phyloP scores from a whole-genome alignment of 1,284 basidiomycete genomes.

The Puccinia triticina region DNA sequence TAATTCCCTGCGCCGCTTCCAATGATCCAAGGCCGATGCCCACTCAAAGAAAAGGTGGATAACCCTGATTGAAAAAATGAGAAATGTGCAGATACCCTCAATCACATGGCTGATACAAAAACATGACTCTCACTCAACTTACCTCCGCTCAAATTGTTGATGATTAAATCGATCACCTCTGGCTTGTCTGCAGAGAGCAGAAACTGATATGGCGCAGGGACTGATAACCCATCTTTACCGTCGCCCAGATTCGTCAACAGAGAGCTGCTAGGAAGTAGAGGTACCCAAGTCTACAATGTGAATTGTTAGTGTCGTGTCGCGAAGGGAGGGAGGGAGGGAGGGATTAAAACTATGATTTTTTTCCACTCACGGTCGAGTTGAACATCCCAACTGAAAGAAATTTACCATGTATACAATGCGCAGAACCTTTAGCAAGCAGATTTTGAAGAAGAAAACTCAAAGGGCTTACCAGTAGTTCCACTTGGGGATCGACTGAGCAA shows the following conservation, averaged over 20 bases:
- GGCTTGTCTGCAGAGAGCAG: conserved; percentile 36
- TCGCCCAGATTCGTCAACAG: conserved; percentile 33
- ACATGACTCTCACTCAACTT: neutral
- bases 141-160: conserved; percentile 50
- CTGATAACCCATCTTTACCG: conserved; percentile 32
- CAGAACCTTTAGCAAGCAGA: neutral
- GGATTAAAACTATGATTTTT: neutral
- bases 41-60: conserved; percentile 42
- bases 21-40: conserved; percentile 50
- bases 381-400: conserved; percentile 28
- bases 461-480: conserved; percentile 39
- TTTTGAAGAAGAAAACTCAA: neutral
- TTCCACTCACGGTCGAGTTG: conserved; percentile 19
- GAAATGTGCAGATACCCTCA: neutral
- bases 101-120: neutral
- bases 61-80: conserved; percentile 3
- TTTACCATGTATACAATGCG: neutral
- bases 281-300: conserved; percentile 39
- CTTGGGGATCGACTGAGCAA: conserved; percentile 19
- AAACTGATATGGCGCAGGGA: conserved; percentile 37
- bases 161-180: conserved; percentile 47
- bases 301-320: neutral
- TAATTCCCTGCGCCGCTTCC: conserved; percentile 38
- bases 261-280: conserved; percentile 43
- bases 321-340: neutral